A percentile compares a stretch with the other conserved stretches of the same genome.
These are phyloP conservation scores for Suhomyces guaymorum DNA, from an alignment of 1,139 yeast species.

Conservation along the genomic window DNA sequence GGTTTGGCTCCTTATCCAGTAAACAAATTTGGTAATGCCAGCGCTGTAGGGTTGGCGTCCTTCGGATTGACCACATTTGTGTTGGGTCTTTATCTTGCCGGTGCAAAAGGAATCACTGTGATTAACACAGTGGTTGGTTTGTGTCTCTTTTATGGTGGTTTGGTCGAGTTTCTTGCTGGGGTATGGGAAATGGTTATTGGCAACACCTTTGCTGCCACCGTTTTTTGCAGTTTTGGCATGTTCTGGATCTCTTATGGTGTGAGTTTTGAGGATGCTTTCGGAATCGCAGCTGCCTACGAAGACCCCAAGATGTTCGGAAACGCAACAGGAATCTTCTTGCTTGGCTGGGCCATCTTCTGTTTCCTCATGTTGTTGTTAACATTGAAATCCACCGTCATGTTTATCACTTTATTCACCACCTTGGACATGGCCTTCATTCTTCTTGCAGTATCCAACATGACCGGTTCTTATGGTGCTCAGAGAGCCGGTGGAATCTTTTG, in stretches of 20 bases:
- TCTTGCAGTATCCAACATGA: conserved; percentile 40
- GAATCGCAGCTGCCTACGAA: conserved; percentile 31
- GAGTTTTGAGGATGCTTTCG: conserved; percentile 33
- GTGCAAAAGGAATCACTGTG: conserved; percentile 53
- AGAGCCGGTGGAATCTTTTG: conserved; percentile 49
- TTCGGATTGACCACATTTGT: conserved; percentile 86
- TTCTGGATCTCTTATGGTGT: conserved; percentile 43
- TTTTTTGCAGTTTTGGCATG: conserved; percentile 37
- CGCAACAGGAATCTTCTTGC: conserved; percentile 45
- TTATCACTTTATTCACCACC: conserved; percentile 19
- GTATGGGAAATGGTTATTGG: conserved; percentile 49
- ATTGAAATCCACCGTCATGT: conserved; percentile 45
- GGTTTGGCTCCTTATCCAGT: conserved; percentile 59
- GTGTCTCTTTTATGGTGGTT: conserved; percentile 48
- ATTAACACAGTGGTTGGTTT: conserved; percentile 54
- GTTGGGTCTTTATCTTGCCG: conserved; percentile 55
- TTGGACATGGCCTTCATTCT: conserved; percentile 10
- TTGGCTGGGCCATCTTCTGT: conserved; percentile 50
- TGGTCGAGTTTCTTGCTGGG: conserved; percentile 50
- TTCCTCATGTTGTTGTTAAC: conserved; percentile 41
- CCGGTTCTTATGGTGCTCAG: conserved; percentile 30
- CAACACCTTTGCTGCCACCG: conserved; percentile 41
- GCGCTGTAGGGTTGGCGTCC: conserved; percentile 80
- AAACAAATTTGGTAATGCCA: conserved; percentile 71
- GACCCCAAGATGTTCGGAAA: conserved; percentile 26